phyloP scores from a whole-genome alignment of 768 basidiomycete species.

The Leucocoprinus leucothites region DNA sequence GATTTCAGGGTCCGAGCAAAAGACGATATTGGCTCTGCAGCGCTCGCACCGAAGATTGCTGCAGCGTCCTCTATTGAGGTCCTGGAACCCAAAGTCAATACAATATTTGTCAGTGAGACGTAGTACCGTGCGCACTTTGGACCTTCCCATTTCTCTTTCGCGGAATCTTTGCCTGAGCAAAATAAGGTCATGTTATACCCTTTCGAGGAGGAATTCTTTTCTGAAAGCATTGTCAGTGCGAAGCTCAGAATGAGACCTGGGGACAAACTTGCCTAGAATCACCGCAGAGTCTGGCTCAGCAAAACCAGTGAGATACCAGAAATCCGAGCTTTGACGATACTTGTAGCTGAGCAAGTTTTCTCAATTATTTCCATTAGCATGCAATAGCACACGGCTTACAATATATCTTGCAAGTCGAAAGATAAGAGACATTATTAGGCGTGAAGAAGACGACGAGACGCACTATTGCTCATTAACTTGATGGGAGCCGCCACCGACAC shows the following conservation, averaged over 20 bases:
- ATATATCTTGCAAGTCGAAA: conserved; percentile 50
- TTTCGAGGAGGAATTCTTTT: conserved; percentile 64
- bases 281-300: conserved; percentile 91
- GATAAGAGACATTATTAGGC: conserved; percentile 11
- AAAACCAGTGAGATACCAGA: conserved; percentile 96
- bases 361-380: not conserved
- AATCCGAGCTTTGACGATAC: conserved; percentile 88
- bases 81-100: conserved; percentile 24
- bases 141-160: conserved; percentile 92
- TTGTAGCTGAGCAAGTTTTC: conserved; percentile 59
- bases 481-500: conserved; percentile 76
- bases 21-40: conserved; percentile 52
- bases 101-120: not conserved
- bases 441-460: conserved; percentile 25
- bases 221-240: conserved; percentile 29
- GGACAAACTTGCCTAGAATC: conserved; percentile 59
- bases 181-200: conserved; percentile 91
- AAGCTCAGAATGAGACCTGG: not conserved
- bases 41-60: conserved; percentile 74
- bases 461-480: conserved; percentile 84
- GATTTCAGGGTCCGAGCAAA: conserved; percentile 60
- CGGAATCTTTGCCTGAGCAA: conserved; percentile 66
- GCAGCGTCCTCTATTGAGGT: conserved; percentile 67
- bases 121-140: conserved; percentile 42
- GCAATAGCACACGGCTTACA: conserved; percentile 46